phyloP scores from a whole-genome alignment of 768 basidiomycete species.

The Tubosaeta sp. region DNA sequence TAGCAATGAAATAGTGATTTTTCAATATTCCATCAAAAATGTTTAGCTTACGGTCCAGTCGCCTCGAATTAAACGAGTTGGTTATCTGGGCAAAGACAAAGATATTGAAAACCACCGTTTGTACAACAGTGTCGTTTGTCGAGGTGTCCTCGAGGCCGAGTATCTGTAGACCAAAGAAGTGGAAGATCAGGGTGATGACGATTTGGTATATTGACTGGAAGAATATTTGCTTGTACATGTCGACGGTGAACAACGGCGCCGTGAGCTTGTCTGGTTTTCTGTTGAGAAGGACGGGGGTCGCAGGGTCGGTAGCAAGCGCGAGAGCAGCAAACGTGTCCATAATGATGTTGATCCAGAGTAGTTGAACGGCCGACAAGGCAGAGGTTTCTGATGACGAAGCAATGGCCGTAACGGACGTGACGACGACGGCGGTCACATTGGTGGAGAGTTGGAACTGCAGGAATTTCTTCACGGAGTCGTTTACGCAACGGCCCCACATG shows the following conservation, averaged over 20 bases:
- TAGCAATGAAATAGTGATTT: slow-evolving; percentile 81
- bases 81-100: slow-evolving; percentile 98
- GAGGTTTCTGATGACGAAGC: slow-evolving; percentile 71
- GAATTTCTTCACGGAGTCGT: slow-evolving; percentile 97
- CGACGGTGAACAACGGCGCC: slow-evolving; percentile 81
- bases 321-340: slow-evolving; percentile 99
- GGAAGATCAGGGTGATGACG: slow-evolving; percentile 77
- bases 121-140: slow-evolving; percentile 45
- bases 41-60: slow-evolving; percentile 82
- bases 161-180: slow-evolving; percentile 76
- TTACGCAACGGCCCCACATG: slow-evolving; percentile 99
- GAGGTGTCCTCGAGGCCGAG: slow-evolving; percentile 48
- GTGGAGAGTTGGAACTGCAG: slow-evolving; percentile 93
- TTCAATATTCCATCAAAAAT: slow-evolving; percentile 76
- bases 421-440: slow-evolving; percentile 92
- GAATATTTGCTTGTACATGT: slow-evolving; percentile 97
- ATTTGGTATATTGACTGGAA: slow-evolving; percentile 89
- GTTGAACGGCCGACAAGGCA: slow-evolving; percentile 91
- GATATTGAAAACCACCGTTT: slow-evolving; percentile 94
- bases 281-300: slow-evolving; percentile 71
- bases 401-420: slow-evolving; percentile 90
- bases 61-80: slow-evolving; percentile 89
- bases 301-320: slow-evolving; percentile 95
- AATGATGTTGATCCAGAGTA: slow-evolving; percentile 98
- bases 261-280: slow-evolving; percentile 89